These are phyloP conservation scores for Yarrowia sp. DNA, from an alignment of 805 yeast species.

Conservation along the genomic window DNA sequence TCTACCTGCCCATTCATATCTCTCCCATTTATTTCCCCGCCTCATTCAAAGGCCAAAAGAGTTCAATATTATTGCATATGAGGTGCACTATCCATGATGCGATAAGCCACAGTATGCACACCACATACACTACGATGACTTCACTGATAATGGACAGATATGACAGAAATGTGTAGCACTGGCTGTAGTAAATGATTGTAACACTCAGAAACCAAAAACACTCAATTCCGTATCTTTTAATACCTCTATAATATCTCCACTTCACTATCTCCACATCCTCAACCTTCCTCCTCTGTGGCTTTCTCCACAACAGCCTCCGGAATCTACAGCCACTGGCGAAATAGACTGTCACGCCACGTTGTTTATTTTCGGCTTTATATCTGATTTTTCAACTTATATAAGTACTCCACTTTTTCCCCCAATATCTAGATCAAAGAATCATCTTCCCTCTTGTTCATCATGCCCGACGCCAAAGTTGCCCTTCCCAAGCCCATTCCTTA, in stretches of 20 bases:
- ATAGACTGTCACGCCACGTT: slow-evolving; percentile 9
- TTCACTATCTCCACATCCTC: neutral
- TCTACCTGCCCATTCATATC: neutral
- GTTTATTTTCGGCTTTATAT: neutral
- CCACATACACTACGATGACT: neutral
- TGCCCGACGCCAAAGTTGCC: slow-evolving; percentile 14
- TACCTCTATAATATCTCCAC: too few relatives aligned
- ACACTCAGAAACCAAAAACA: too few relatives aligned
- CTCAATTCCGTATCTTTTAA: too few relatives aligned
- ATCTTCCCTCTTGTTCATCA: neutral
- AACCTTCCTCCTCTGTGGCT: slow-evolving; percentile 10
- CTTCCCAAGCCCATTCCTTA: slow-evolving; percentile 14
- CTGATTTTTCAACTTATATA: neutral
- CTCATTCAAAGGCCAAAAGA: neutral
- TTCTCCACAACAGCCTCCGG: slow-evolving; percentile 4
- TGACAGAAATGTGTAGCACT: too few relatives aligned
- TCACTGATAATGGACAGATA: neutral
- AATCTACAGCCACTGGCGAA: neutral
- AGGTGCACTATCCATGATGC: slow-evolving; percentile 13
- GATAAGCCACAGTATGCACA: slow-evolving; percentile 21
- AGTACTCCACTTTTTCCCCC: neutral
- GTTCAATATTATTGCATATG: neutral
- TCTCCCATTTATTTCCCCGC: neutral
- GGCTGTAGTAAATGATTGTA: too few relatives aligned
- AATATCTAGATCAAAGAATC: neutral